phyloP scores from a whole-genome alignment of 371 early-diverging fungal genomes.

The Apophysomyces variabilis region DNA sequence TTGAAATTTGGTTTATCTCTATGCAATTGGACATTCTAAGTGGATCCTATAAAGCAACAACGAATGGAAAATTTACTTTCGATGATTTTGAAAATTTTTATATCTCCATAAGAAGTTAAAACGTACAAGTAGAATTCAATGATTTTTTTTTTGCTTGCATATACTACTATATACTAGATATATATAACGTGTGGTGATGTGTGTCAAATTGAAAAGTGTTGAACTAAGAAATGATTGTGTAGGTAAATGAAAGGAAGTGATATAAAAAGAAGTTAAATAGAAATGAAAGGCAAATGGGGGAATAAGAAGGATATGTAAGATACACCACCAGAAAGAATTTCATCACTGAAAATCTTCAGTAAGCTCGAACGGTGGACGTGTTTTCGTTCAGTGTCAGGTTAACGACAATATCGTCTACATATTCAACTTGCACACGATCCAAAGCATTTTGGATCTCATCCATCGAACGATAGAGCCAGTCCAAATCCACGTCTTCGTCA shows the following conservation, averaged over 20 bases:
- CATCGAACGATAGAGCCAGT: slow-evolving; percentile 49
- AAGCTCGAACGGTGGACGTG: slow-evolving; percentile 2
- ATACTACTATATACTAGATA: too few relatives aligned
- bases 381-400: slow-evolving; percentile 44
- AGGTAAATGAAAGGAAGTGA: not conserved
- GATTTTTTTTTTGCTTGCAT: too few relatives aligned
- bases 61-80: too few relatives aligned
- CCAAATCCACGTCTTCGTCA: slow-evolving; percentile 35
- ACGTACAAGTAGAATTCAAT: too few relatives aligned
- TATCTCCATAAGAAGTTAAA: too few relatives aligned
- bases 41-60: too few relatives aligned
- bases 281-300: not conserved
- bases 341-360: not conserved
- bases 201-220: not conserved
- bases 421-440: slow-evolving; percentile 44
- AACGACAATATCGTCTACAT: slow-evolving; percentile 57
- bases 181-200: too few relatives aligned
- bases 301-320: not conserved
- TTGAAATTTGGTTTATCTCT: too few relatives aligned
- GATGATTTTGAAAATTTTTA: too few relatives aligned
- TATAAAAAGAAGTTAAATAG: too few relatives aligned
- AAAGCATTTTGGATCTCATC: slow-evolving; percentile 49
- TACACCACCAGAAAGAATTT: too few relatives aligned
- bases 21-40: too few relatives aligned
- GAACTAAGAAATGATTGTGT: not conserved